Percentiles rank a stretch among this genome's conserved stretches.
Conservation (phyloP, 2,329 filamentous ascomycete species). For the Neoscytalidium dimidiatum region DNA sequence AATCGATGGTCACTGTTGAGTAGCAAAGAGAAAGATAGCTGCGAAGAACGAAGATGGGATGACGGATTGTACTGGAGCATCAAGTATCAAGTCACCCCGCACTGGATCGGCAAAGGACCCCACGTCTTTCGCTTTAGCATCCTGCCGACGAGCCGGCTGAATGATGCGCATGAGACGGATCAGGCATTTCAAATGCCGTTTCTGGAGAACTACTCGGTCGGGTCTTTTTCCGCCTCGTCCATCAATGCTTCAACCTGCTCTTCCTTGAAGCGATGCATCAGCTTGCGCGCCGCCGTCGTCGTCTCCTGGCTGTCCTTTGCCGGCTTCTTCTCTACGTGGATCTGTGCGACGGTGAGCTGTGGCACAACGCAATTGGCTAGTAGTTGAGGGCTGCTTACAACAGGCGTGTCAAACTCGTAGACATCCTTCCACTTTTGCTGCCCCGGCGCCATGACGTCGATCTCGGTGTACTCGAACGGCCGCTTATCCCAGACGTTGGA, state of each 20-base stretch:
- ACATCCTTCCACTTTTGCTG: constrained; percentile 68
- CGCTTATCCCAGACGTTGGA: constrained; percentile 67
- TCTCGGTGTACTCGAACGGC: constrained; percentile 68
- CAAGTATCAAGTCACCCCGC: constrained; percentile 8
- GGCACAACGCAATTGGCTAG: background rate
- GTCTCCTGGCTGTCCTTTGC: constrained; percentile 44
- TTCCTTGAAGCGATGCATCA: constrained; percentile 76
- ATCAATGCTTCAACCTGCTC: constrained; percentile 69
- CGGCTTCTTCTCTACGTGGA: constrained; percentile 61
- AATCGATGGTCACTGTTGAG: background rate
- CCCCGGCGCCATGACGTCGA: constrained; percentile 67
- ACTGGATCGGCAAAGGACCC: constrained; percentile 16
- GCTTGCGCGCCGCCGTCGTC: constrained; percentile 63
- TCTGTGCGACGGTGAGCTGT: constrained; percentile 35
- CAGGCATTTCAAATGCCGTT: constrained; percentile 8
- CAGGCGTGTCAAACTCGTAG: constrained; percentile 81
- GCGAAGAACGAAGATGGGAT: background rate
- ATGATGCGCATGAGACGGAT: background rate
- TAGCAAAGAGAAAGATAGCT: background rate
- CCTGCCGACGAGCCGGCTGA: constrained; percentile 16
- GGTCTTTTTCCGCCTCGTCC: constrained; percentile 51
- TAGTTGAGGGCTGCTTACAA: constrained; percentile 53
- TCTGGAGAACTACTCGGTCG: background rate
- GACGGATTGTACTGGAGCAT: background rate
- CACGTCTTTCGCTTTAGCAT: constrained; percentile 17